A percentile compares a stretch with the other conserved stretches of the same genome.
Conservation (phyloP, 306 rosid species). For the Prosopis cineraria region DNA sequence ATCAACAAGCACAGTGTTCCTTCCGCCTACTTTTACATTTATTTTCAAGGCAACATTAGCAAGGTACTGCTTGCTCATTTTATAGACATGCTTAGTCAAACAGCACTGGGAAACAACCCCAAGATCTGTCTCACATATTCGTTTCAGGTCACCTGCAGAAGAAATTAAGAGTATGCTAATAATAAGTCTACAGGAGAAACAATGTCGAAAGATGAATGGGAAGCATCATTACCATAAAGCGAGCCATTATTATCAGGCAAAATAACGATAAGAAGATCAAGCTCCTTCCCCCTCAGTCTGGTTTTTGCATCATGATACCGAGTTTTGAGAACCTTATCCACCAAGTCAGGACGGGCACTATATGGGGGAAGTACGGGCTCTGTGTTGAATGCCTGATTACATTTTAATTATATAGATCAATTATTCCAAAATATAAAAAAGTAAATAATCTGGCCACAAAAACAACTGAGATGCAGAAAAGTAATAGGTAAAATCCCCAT, state of each 20-base stretch:
- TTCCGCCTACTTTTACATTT: conserved; percentile 95
- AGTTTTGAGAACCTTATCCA: conserved; percentile 76
- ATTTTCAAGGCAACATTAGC: conserved; percentile 91
- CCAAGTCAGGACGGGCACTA: conserved; percentile 79
- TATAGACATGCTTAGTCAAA: conserved; percentile 80
- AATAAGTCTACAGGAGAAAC: neutral
- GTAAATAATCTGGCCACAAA: neutral
- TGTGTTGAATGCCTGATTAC: conserved; percentile 61
- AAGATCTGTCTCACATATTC: conserved; percentile 93
- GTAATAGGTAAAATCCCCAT: neutral
- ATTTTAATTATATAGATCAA: neutral
- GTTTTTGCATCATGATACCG: conserved; percentile 64
- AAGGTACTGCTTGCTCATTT: conserved; percentile 81
- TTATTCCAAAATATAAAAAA: neutral
- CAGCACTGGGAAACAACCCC: conserved; percentile 96
- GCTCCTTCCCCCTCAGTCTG: conserved; percentile 67
- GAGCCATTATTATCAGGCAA: conserved; percentile 94
- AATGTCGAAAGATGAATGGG: neutral
- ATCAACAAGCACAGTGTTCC: conserved; percentile 89
- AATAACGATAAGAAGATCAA: conserved; percentile 80
- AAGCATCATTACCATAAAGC: conserved; percentile 67
- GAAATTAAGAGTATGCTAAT: neutral
- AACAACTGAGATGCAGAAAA: neutral
- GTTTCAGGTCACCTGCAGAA: conserved; percentile 79
- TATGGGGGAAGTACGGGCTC: conserved; percentile 74